Percentiles rank a stretch among this genome's conserved stretches.
Conservation (phyloP, 345 rosid species). For the Theobroma cacao region DNA sequence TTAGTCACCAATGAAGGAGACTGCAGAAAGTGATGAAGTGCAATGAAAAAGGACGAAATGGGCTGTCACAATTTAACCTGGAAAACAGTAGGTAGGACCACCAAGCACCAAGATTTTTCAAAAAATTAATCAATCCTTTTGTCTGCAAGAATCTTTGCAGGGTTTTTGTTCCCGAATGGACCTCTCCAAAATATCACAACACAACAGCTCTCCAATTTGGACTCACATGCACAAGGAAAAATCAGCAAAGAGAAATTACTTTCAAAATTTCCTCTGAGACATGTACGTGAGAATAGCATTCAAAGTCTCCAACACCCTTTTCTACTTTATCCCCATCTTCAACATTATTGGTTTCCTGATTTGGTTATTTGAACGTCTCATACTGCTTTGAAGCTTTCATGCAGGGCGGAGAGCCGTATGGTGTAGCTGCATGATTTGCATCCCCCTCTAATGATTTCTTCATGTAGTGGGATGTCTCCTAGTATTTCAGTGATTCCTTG, state of each 20-base stretch:
- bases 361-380: conserved; percentile 18
- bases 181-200: background rate
- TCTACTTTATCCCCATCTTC: background rate
- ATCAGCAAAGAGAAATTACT: no score
- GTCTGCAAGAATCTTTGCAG: conserved; percentile 50
- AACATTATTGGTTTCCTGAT: conserved; percentile 39
- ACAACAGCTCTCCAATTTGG: conserved; percentile 10
- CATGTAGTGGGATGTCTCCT: conserved; percentile 22
- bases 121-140: background rate
- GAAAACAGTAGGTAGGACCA: conserved; percentile 35
- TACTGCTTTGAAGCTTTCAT: conserved; percentile 3
- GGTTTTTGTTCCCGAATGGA: conserved; percentile 19
- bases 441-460: background rate
- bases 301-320: background rate
- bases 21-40: background rate
- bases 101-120: background rate
- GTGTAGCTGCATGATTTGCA: background rate
- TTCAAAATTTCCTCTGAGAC: background rate
- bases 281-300: background rate
- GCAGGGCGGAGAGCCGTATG: background rate
- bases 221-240: background rate
- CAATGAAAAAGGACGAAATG: background rate
- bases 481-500: conserved; percentile 28
- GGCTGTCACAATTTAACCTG: conserved; percentile 11
- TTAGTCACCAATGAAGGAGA: background rate